A percentile compares a stretch with the other conserved stretches of the same genome.
These are phyloP conservation scores for Gamsiella multidivaricata DNA, from an alignment of 192 early-diverging fungal genomes.

Conservation along the genomic window DNA sequence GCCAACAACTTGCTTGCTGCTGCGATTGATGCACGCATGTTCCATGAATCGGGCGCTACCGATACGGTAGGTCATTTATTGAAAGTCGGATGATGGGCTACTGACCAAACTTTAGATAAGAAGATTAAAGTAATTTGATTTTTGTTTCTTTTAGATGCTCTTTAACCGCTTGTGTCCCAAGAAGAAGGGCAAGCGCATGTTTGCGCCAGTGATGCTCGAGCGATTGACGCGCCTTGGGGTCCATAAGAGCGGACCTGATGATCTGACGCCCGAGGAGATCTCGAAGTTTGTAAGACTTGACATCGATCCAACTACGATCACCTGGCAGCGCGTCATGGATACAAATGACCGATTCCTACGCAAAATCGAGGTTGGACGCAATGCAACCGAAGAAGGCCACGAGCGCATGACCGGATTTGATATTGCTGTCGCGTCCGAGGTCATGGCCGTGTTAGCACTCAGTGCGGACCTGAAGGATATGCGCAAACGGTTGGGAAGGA, in stretches of 20 bases:
- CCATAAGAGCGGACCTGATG: constrained; percentile 78
- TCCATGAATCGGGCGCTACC: constrained; percentile 92
- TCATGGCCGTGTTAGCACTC: constrained; percentile 97
- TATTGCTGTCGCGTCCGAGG: constrained; percentile 97
- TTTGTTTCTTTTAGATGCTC: constrained; percentile 64
- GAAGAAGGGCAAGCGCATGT: constrained; percentile 85
- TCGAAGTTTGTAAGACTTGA: constrained; percentile 88
- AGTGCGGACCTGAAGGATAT: constrained; percentile 92
- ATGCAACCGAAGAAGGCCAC: constrained; percentile 87
- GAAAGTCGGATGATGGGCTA: not conserved
- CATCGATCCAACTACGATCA: constrained; percentile 94
- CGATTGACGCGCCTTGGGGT: constrained; percentile 88
- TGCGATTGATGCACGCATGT: constrained; percentile 96
- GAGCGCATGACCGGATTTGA: constrained; percentile 94
- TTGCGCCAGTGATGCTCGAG: constrained; percentile 88
- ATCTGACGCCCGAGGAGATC: constrained; percentile 84
- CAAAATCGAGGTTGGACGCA: constrained; percentile 90
- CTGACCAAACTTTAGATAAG: not conserved
- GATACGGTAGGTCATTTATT: constrained; percentile 55
- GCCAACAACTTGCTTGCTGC: constrained; percentile 97
- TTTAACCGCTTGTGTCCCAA: constrained; percentile 89
- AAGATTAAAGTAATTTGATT: not conserved
- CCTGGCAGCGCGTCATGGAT: constrained; percentile 97
- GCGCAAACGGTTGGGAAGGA: constrained; percentile 90
- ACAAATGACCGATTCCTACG: constrained; percentile 97